Evolutionary conservation across 164 flowering plant species (phyloP).

Genomic region (Houttuynia cordata): DNA sequence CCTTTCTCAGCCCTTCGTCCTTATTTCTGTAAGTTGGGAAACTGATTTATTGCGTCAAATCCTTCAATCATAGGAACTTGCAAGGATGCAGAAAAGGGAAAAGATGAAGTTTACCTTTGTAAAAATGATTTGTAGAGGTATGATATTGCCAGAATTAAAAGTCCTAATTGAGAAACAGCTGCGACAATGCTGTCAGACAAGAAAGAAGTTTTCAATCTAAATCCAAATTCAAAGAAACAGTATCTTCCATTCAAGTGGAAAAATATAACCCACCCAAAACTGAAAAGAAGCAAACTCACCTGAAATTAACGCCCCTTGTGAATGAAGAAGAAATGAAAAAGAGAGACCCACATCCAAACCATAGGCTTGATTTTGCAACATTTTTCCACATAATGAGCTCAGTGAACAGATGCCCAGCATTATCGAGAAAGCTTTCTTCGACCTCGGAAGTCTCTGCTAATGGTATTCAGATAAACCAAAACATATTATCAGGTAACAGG

Average conservation of each 20-base stretch:
- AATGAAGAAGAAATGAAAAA: conserved; percentile 84
- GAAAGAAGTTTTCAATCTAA: not conserved
- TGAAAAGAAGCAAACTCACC: conserved; percentile 26
- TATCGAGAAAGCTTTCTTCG: conserved; percentile 29
- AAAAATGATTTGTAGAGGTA: conserved; percentile 56
- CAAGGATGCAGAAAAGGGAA: not conserved
- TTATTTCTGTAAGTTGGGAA: conserved; percentile 17
- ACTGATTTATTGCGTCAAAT: not conserved
- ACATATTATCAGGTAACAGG: too few relatives aligned
- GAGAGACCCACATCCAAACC: conserved; percentile 88
- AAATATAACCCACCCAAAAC: too few relatives aligned
- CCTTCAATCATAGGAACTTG: not conserved
- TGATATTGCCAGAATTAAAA: conserved; percentile 51
- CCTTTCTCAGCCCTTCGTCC: conserved; percentile 16
- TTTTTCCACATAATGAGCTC: conserved; percentile 91
- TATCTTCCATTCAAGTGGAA: too few relatives aligned
- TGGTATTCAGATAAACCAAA: not conserved
- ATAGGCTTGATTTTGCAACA: conserved; percentile 74
- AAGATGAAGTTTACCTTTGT: conserved; percentile 34
- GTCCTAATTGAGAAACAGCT: conserved; percentile 56
- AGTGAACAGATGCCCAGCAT: conserved; percentile 28
- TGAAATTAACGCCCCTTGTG: conserved; percentile 47
- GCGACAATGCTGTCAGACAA: conserved; percentile 56
- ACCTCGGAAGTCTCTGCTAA: conserved; percentile 18
- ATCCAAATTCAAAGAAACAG: not conserved